Evolutionary conservation across 2,329 filamentous ascomycete species (phyloP).

Genomic region (Alternaria sp.): DNA sequence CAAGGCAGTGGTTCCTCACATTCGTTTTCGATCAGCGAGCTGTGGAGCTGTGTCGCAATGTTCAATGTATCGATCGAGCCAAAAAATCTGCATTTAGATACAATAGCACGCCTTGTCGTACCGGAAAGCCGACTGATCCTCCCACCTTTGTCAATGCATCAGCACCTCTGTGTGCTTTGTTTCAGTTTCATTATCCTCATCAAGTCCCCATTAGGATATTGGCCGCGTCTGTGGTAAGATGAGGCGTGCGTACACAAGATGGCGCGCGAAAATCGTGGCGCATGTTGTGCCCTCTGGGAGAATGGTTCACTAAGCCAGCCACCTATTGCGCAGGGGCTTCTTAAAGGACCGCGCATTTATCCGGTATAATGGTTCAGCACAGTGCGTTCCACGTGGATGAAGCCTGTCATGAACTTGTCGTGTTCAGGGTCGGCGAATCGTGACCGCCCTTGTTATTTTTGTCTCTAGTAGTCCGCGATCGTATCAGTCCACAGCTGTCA

Average conservation of each 20-base stretch:
- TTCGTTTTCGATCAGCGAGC: neutral
- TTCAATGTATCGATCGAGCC: neutral
- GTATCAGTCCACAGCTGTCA: conserved; percentile 20
- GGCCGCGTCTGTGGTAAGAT: neutral
- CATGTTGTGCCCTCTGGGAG: conserved; percentile 6
- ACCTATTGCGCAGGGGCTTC: conserved; percentile 18
- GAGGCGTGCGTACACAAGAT: neutral
- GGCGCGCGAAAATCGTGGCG: conserved; percentile 8
- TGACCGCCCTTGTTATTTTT: conserved; percentile 21
- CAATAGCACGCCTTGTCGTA: neutral
- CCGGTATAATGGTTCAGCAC: conserved; percentile 23
- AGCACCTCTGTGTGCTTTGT: neutral
- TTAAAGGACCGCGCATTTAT: conserved; percentile 20
- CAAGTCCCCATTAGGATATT: neutral
- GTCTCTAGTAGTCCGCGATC: conserved; percentile 18
- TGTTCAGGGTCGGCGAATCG: conserved; percentile 6
- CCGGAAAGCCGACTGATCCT: neutral
- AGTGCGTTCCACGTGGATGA: conserved; percentile 36
- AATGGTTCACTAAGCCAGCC: conserved; percentile 14
- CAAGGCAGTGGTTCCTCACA: conserved; percentile 10
- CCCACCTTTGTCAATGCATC: neutral
- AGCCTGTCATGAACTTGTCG: conserved; percentile 13
- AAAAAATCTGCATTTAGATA: neutral
- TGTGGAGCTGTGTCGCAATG: neutral
- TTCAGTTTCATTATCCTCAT: conserved; percentile 1